Evolutionary conservation across 495 filamentous ascomycete genomes (phyloP), one percentile per base, ranked within the genome.

Genomic region (Clohesyomyces aquaticus): DNA sequence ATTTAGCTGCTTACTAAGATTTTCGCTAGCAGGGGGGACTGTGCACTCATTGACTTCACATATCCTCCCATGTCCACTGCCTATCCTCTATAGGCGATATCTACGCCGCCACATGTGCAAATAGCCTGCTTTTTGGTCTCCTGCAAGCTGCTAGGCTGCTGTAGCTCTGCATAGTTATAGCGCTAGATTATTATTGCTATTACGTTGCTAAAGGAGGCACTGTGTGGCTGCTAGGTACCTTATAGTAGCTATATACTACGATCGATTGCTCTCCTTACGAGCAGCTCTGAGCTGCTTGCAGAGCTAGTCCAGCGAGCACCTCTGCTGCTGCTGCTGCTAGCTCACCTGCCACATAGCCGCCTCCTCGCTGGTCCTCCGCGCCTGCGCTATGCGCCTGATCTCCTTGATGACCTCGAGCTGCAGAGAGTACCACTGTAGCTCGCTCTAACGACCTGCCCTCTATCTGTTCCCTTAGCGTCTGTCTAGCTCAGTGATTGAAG

Each of bases 361-460:
- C 26, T 61, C 48, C 23, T 61, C 48, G 48, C 58, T 61, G 6
- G 28, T 43, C 16, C 58, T 35, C 58, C 28, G 58, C n/a, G 48
- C 28, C 48, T 53, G 58, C 3, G 58, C 58, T n/a, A 52, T 42
- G 27, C 45, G 45, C 51, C 21, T 55, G 21, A 55, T 38, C 51
- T 55, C 51, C 28, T 55, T 55, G 28, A 55, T 55, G 14, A 38
- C 56, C 56, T 59, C 45, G 21, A 59, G 42, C 42, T 22, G 19
- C n/a, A 59, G 56, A 18, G 56, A 59, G 56, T 51, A 59, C 56
- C 26, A 59, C 45, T 49, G 11, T 23, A 59, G 56, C 56, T 49
- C 45, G 23, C 25, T 59, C 43, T 38, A 45, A 11, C 23, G 45
- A 22, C 56, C 56, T 45, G 55, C 32, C 41, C 55, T 58, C 41